Percentiles rank a stretch among this genome's conserved stretches.
These are phyloP conservation scores for Parmelia sp. DNA, from an alignment of 495 filamentous ascomycete genomes.

Conservation along the genomic window DNA sequence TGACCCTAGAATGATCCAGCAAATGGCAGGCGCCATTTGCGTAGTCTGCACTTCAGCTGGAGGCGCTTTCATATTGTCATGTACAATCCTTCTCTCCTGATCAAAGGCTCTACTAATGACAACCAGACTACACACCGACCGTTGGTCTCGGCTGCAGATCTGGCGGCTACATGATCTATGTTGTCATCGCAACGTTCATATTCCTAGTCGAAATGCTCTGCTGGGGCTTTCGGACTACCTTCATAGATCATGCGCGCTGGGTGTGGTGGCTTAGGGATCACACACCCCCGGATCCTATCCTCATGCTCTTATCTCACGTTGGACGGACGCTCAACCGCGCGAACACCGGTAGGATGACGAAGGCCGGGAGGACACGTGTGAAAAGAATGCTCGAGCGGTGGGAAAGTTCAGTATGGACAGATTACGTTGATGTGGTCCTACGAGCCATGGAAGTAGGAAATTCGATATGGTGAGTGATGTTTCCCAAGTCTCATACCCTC, in stretches of 20 bases:
- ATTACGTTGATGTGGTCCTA: neutral
- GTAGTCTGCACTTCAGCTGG: slow-evolving; percentile 10
- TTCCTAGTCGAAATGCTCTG: slow-evolving; percentile 35
- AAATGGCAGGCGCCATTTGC: slow-evolving; percentile 31
- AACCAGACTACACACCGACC: slow-evolving; percentile 18
- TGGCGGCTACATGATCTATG: slow-evolving; percentile 42
- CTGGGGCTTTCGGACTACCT: slow-evolving; percentile 29
- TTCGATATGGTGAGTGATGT: neutral
- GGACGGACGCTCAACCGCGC: neutral
- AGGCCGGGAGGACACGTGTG: neutral
- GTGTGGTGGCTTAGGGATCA: neutral
- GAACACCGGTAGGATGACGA: neutral
- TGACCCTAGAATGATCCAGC: slow-evolving; percentile 37
- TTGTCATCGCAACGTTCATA: slow-evolving; percentile 24
- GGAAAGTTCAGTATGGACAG: neutral
- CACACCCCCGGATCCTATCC: neutral
- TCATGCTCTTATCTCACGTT: neutral
- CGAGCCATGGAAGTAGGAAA: neutral
- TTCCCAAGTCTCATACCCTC: neutral
- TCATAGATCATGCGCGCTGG: neutral
- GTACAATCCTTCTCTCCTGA: neutral
- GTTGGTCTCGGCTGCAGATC: slow-evolving; percentile 43
- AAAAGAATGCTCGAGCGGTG: neutral
- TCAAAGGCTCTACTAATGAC: neutral
- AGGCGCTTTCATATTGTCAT: neutral